Base-by-base conservation (phyloP, 306 rosid species). In the Hippophae rhamnoides region DNA sequence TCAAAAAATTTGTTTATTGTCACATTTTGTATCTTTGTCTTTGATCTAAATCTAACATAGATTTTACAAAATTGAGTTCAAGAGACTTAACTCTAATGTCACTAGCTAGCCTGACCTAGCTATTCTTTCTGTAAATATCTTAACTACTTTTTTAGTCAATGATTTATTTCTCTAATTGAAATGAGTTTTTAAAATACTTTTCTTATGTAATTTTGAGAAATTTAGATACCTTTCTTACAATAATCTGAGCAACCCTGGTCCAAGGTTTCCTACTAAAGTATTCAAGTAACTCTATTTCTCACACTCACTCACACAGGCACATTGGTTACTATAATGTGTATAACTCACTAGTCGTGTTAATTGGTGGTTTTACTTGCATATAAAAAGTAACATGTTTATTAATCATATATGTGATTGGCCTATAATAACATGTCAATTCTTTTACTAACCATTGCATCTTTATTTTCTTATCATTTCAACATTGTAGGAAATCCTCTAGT, bases 81-180 rank as follows among this genome's bases (percentile, higher is more conserved):
- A 95, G 96, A 83, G 99, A 83, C 89, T 92, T 55, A 92, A 88
- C 63, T n/a, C n/a, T n/a, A 5, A 77, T 71, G 52, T 82, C 89
- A 41, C 76, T 92, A 60, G 95, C 88, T 60, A 86, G 80, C 82
- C 85, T 92, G 99, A 80, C 95, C 43, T 86, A 82, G 64, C 93
- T 92, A 69, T 67, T 80, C 65, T 92, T 85, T 74, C 83, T 92
- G 99, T 88, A 84, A 88, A 50, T 75, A 72, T 73, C 81, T 69
- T 10, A 43, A 7, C 43, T 74, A 43, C n/a, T 60, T 54, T 61
- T 60, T 54, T 57, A 56, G 72, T 66, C 7, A 3, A 14, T 63
- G 27, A 8, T 68, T 23, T 51, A 42, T 60, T 59, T 7, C 38
- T 56, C 41, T 70, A 11, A 52, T 14, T 18, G 60, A 60, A 70